Base-by-base conservation (phyloP, 1,139 yeast species). In the Pichia kudriavzevii region DNA sequence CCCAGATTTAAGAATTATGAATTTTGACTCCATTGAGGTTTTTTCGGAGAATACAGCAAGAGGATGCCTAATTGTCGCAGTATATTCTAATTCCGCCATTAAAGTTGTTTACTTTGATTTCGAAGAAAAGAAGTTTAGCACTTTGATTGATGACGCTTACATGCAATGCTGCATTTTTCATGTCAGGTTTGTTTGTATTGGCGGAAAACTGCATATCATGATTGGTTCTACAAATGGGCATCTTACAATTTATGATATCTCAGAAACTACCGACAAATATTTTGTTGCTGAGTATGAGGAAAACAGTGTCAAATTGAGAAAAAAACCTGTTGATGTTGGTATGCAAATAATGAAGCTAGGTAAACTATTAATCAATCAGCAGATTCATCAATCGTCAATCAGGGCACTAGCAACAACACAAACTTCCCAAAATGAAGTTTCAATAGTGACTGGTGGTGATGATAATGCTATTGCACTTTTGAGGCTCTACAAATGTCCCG, bases 1-100 rank as follows among this genome's bases (percentile, higher is more conserved):
- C 35, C 94, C 94, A 0, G 97, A 91, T 55, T 64, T 91, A 42
- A 67, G 98, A 47, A 76, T 88, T 31, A 88, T 87, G 95, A 94
- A 82, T 55, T 81, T 85, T 53, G 77, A 68, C 39, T 62, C 72
- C 5, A 44, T 64, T 18, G 50, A 53, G 34, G 50, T 53, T 18
- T 28, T 16, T 17, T 15, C 39, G 22, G 28, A 27, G 9, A 32
- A 22, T 11, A 60, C 62, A 26, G 53, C 61, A 1, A 43, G 38
- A 25, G 75, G 75, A 7, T 72, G 77, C 42, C 48, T 79, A 2
- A 49, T 87, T 7, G 70, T 72, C 1, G 72, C 87, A 0, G 94
- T 80, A 0, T 91, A 84, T 52, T 88, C 97, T 0, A 88, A 91
- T 53, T 88, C 97, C 1, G 64, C 71, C 7, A 69, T 91, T 32